Conservation (phyloP, 1,284 basidiomycete genomes). For the Trametes pubescens region DNA sequence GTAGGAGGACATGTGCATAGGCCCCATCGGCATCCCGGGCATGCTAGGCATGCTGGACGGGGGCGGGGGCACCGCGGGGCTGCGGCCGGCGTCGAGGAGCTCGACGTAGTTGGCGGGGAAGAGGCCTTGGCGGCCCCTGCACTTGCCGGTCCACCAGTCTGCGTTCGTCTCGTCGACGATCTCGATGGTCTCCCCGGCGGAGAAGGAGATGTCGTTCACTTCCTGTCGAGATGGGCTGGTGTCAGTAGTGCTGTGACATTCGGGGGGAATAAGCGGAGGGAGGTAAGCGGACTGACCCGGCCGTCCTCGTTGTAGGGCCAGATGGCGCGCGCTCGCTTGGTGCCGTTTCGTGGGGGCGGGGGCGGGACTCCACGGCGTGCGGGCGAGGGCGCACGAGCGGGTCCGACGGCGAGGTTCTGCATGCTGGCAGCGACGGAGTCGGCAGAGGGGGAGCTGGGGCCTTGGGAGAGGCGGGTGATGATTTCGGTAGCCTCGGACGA, state of each 20-base stretch:
- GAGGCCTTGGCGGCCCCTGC: slow-evolving; percentile 64
- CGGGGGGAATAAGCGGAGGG: slow-evolving; percentile 7
- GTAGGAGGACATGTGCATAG: slow-evolving; percentile 30
- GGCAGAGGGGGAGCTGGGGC: slow-evolving; percentile 50
- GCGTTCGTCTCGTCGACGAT: slow-evolving; percentile 65
- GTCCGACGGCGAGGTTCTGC: slow-evolving; percentile 32
- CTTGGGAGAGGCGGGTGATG: slow-evolving; percentile 52
- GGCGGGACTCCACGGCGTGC: slow-evolving; percentile 40
- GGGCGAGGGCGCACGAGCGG: slow-evolving; percentile 36
- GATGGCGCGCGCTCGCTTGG: slow-evolving; percentile 58
- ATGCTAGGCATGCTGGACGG: slow-evolving; percentile 26
- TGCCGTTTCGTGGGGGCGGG: slow-evolving; percentile 40
- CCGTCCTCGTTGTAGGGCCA: slow-evolving; percentile 75
- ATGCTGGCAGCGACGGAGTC: slow-evolving; percentile 30
- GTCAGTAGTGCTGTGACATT: background rate
- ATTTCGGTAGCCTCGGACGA: slow-evolving; percentile 60
- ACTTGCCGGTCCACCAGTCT: slow-evolving; percentile 72
- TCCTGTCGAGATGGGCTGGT: slow-evolving; percentile 50
- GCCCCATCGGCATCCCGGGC: slow-evolving; percentile 31
- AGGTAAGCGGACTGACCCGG: slow-evolving; percentile 40
- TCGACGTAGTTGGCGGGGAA: slow-evolving; percentile 73
- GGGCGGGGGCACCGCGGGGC: slow-evolving; percentile 12
- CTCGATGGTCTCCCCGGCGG: slow-evolving; percentile 64
- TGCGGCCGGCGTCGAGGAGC: slow-evolving; percentile 45
- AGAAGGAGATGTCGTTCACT: slow-evolving; percentile 65